A percentile compares a stretch with the other conserved stretches of the same genome.
These are phyloP conservation scores for Leccinum broughii DNA, from an alignment of 768 basidiomycete genomes.

Conservation along the genomic window DNA sequence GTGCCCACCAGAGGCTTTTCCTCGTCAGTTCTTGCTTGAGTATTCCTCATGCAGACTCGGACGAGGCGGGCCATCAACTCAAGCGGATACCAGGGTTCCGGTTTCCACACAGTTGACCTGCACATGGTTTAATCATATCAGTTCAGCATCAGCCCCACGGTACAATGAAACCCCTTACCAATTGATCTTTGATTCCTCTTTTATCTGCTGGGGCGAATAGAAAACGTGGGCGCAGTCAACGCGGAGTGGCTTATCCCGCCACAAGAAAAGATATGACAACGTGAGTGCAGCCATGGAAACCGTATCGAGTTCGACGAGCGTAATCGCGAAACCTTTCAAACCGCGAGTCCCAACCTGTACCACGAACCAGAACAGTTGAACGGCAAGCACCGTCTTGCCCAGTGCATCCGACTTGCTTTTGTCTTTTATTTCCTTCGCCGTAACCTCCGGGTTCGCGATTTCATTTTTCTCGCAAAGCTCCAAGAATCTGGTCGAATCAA, in stretches of 20 bases:
- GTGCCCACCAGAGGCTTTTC: neutral
- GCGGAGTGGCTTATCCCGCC: neutral
- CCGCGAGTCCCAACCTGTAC: neutral
- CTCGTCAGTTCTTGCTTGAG: neutral
- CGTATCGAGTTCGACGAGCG: neutral
- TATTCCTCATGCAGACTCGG: neutral
- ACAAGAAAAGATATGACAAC: neutral
- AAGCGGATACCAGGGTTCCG: neutral
- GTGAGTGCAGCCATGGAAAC: neutral
- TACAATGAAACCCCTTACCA: neutral
- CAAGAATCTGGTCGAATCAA: neutral
- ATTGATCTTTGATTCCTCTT: neutral
- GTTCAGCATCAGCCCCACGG: neutral
- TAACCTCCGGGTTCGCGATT: neutral
- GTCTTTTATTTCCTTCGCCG: slow-evolving; percentile 1
- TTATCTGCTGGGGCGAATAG: neutral
- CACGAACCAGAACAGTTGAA: neutral
- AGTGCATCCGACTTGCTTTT: neutral
- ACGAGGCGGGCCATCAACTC: neutral
- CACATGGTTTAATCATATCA: neutral
- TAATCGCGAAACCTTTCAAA: neutral
- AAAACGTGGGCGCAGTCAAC: neutral
- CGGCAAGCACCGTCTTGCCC: neutral
- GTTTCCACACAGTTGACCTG: neutral
- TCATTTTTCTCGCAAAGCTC: neutral